Percentiles rank a stretch among this genome's conserved stretches.
These are phyloP conservation scores for Sisymbrium irio DNA, from an alignment of 345 rosid genomes.

Conservation along the genomic window DNA sequence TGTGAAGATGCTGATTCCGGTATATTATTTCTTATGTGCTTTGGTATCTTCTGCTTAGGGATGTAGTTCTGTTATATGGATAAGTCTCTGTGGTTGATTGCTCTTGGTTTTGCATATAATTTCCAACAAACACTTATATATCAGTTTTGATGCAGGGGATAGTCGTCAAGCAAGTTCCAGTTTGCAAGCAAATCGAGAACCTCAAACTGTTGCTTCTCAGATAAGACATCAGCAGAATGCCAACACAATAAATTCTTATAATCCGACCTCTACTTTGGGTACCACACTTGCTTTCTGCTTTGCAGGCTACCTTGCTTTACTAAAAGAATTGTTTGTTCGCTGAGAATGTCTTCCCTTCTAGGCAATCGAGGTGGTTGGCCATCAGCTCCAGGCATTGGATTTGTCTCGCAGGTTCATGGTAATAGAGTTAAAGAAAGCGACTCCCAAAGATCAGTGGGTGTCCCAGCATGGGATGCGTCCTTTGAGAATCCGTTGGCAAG, in stretches of 20 bases:
- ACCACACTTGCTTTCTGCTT: conserved; percentile 19
- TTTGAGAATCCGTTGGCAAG: conserved; percentile 47
- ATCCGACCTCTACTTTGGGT: conserved; percentile 44
- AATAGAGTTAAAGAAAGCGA: conserved; percentile 42
- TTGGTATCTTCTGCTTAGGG: conserved; percentile 13
- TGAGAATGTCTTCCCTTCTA: conserved; percentile 29
- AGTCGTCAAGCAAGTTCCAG: conserved; percentile 54
- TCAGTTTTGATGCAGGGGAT: conserved; percentile 50
- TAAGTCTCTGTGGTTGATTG: conserved; percentile 6
- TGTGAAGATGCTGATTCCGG: conserved; percentile 97
- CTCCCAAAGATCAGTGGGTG: conserved; percentile 50
- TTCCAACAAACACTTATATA: conserved; percentile 13
- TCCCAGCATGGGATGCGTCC: conserved; percentile 68
- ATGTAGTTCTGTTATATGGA: not conserved
- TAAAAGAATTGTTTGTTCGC: conserved; percentile 3
- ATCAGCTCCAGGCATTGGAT: conserved; percentile 32
- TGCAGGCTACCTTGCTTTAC: conserved; percentile 5
- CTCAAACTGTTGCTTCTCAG: conserved; percentile 38
- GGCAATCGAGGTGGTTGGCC: conserved; percentile 42
- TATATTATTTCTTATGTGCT: conserved; percentile 23
- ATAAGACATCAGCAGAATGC: conserved; percentile 35
- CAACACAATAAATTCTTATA: conserved; percentile 36
- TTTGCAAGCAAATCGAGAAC: conserved; percentile 33
- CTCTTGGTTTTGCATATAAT: conserved; percentile 11
- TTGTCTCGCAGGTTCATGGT: conserved; percentile 39